Conservation (phyloP, 139 green algal genomes). For the Yamagishiella unicocca region DNA sequence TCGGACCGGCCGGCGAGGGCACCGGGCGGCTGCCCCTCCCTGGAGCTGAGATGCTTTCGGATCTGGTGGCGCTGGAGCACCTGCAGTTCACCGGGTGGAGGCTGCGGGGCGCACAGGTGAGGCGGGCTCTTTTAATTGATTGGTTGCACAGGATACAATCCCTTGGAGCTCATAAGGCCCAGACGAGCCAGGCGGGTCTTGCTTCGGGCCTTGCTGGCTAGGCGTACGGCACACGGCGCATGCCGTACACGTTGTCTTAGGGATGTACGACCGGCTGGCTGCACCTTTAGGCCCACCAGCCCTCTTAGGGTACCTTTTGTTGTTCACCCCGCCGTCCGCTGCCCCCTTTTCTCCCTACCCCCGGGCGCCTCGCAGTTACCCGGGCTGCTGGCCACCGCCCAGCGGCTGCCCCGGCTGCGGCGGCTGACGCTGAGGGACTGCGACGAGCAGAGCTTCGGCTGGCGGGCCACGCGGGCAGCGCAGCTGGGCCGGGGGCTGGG, state of each 20-base stretch:
- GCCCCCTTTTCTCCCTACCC: no score
- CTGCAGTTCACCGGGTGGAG: conserved; percentile 2
- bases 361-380: background rate
- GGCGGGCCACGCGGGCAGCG: background rate
- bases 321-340: no score
- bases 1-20: background rate
- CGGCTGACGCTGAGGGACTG: background rate
- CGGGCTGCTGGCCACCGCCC: background rate
- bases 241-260: no score
- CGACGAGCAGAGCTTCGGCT: conserved; percentile 15
- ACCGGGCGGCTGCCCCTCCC: background rate
- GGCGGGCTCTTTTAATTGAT: background rate
- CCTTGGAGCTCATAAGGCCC: no score
- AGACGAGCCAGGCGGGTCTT: no score
- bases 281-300: no score
- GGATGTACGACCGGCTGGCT: no score
- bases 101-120: background rate
- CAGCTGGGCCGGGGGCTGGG: background rate
- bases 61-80: background rate
- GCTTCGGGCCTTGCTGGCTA: no score
- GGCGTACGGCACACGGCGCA: no score
- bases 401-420: conserved; percentile 6
- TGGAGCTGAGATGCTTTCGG: background rate
- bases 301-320: no score
- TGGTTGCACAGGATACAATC: no score